A percentile compares a stretch with the other conserved stretches of the same genome.
phyloP scores from a whole-genome alignment of 495 filamentous ascomycete species.

The Aspergillus asperescens region DNA sequence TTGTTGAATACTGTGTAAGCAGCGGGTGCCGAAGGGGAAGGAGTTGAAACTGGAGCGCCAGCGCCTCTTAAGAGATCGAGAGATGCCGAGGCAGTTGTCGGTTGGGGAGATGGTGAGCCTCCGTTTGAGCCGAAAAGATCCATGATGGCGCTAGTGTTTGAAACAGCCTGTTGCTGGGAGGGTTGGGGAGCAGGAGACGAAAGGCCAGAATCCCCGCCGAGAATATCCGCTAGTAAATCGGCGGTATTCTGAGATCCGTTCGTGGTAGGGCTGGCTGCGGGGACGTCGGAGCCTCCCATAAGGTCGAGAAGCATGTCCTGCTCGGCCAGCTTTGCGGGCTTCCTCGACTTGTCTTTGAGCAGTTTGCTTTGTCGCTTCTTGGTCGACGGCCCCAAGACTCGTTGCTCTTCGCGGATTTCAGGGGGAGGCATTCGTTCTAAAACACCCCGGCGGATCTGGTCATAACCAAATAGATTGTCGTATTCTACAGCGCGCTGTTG shows the following conservation, averaged over 20 bases:
- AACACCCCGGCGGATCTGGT: constrained; percentile 82
- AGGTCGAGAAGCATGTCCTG: constrained; percentile 89
- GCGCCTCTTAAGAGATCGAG: constrained; percentile 45
- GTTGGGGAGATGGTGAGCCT: constrained; percentile 34
- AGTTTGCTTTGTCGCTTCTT: constrained; percentile 73
- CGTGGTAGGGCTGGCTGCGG: constrained; percentile 44
- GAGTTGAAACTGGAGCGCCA: constrained; percentile 37
- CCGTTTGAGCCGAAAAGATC: constrained; percentile 60
- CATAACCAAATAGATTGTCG: constrained; percentile 82
- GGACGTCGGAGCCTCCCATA: constrained; percentile 74
- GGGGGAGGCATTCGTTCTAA: constrained; percentile 96
- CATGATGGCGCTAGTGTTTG: constrained; percentile 75
- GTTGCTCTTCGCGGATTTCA: constrained; percentile 89
- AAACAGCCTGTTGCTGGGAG: constrained; percentile 39
- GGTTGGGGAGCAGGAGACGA: constrained; percentile 53
- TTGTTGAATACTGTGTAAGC: constrained; percentile 75
- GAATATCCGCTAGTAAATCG: constrained; percentile 84
- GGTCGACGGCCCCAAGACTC: constrained; percentile 76
- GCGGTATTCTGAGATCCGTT: constrained; percentile 73
- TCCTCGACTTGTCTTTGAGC: constrained; percentile 70
- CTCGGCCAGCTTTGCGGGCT: constrained; percentile 69
- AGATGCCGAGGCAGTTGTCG: constrained; percentile 37
- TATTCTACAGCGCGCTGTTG: constrained; percentile 96
- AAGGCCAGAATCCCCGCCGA: constrained; percentile 44
- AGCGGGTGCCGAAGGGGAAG: constrained; percentile 39